Conservation (phyloP, 2,329 filamentous ascomycete species). For the Cladosporium sp. region DNA sequence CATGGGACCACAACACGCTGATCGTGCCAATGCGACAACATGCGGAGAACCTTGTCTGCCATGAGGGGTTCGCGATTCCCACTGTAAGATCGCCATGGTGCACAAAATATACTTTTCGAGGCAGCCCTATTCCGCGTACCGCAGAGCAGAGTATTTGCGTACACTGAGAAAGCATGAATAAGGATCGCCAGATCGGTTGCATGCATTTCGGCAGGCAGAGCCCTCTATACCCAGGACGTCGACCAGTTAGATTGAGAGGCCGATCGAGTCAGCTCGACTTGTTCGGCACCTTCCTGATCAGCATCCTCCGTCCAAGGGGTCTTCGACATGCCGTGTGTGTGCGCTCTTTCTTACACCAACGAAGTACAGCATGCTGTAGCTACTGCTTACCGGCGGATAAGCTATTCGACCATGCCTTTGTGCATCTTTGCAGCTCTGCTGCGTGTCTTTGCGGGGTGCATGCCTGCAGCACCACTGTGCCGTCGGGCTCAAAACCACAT, state of each 20-base stretch:
- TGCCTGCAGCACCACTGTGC: not conserved
- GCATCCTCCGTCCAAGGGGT: not conserved
- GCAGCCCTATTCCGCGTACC: not conserved
- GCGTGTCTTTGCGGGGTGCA: conserved; percentile 17
- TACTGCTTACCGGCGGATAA: conserved; percentile 9
- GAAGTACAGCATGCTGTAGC: conserved; percentile 17
- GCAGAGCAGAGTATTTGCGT: not conserved
- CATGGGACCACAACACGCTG: conserved; percentile 10
- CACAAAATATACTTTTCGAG: not conserved
- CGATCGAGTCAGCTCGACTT: not conserved
- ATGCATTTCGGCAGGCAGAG: conserved; percentile 4
- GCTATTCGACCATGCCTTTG: not conserved
- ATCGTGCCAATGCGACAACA: conserved; percentile 14
- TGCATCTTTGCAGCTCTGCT: conserved; percentile 1
- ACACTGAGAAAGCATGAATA: not conserved
- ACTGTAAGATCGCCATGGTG: conserved; percentile 11
- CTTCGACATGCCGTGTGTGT: not conserved
- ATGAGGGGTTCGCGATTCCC: conserved; percentile 17
- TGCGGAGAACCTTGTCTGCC: conserved; percentile 18
- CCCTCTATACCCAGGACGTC: not conserved
- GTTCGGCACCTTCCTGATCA: conserved; percentile 4
- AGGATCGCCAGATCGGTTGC: conserved; percentile 16
- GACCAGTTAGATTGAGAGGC: not conserved
- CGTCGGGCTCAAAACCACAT: not conserved
- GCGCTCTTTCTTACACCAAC: not conserved